Evolutionary conservation across 257 asterid species (phyloP).

Genomic region (Hygrophila difformis): DNA sequence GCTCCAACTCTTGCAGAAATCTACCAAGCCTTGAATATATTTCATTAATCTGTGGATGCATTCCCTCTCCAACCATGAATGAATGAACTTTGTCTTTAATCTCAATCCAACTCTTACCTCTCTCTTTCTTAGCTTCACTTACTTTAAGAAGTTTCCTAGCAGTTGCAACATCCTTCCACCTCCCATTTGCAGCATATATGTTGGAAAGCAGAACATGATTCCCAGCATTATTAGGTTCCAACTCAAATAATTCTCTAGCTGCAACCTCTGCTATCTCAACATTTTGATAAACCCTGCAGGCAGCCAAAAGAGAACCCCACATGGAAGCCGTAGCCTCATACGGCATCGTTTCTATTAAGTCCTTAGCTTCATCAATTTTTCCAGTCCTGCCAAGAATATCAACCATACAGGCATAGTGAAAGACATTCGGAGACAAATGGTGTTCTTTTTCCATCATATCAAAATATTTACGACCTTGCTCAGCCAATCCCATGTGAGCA

Average conservation of each 20-base stretch:
- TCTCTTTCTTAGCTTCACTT: slow-evolving; percentile 71
- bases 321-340: slow-evolving; percentile 74
- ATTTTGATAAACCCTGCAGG: slow-evolving; percentile 58
- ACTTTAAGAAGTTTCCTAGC: slow-evolving; percentile 63
- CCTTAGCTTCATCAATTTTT: slow-evolving; percentile 58
- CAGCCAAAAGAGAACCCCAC: slow-evolving; percentile 90
- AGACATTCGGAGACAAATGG: slow-evolving; percentile 39
- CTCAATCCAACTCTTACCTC: slow-evolving; percentile 91
- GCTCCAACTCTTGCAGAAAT: slow-evolving; percentile 51
- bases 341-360: slow-evolving; percentile 63
- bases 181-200: slow-evolving; percentile 63
- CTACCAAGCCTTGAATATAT: slow-evolving; percentile 50
- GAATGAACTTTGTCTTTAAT: slow-evolving; percentile 58
- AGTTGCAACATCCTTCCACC: slow-evolving; percentile 73
- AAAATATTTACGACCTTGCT: slow-evolving; percentile 62
- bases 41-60: slow-evolving; percentile 55
- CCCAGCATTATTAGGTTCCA: slow-evolving; percentile 85
- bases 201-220: slow-evolving; percentile 80
- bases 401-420: slow-evolving; percentile 82
- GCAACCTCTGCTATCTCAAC: slow-evolving; percentile 78
- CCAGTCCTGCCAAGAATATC: slow-evolving; percentile 80
- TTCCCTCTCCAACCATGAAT: slow-evolving; percentile 75
- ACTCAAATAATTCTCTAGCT: slow-evolving; percentile 55
- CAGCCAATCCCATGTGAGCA: slow-evolving; percentile 78
- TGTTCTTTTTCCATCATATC: slow-evolving; percentile 59